Percentiles rank a stretch among this genome's conserved stretches.
Conservation (phyloP, 495 filamentous ascomycete genomes). For the Podospora conica region DNA sequence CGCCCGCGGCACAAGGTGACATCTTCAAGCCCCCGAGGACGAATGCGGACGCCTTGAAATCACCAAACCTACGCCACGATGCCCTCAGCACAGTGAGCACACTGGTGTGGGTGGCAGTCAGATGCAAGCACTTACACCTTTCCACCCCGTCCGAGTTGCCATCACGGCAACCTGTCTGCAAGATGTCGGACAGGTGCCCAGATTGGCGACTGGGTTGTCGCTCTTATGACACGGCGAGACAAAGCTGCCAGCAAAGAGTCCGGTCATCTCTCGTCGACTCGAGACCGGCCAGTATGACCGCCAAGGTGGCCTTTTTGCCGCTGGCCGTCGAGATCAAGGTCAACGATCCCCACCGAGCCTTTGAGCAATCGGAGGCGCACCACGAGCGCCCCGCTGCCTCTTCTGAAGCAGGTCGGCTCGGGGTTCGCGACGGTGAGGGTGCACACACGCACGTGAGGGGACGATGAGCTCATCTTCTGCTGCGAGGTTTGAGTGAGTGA, state of each 20-base stretch:
- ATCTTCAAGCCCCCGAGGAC: background rate
- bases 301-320: slow-evolving; percentile 8
- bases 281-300: background rate
- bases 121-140: slow-evolving; percentile 9
- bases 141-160: background rate
- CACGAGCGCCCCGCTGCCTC: background rate
- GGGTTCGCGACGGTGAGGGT: slow-evolving; percentile 8
- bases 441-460: background rate
- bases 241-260: background rate
- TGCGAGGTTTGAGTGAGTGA: too few species aligned
- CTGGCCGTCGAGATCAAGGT: slow-evolving; percentile 1
- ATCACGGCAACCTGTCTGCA: background rate
- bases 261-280: background rate
- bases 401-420: slow-evolving; percentile 6
- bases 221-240: background rate
- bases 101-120: slow-evolving; percentile 3
- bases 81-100: background rate
- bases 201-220: background rate
- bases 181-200: background rate
- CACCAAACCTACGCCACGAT: background rate
- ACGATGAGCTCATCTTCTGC: background rate
- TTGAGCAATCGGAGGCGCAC: slow-evolving; percentile 1
- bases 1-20: background rate
- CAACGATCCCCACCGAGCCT: background rate
- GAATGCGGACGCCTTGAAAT: slow-evolving; percentile 6